Evolutionary conservation across 305 asterid species (phyloP).

Genomic region (Caryopteris hybrid): DNA sequence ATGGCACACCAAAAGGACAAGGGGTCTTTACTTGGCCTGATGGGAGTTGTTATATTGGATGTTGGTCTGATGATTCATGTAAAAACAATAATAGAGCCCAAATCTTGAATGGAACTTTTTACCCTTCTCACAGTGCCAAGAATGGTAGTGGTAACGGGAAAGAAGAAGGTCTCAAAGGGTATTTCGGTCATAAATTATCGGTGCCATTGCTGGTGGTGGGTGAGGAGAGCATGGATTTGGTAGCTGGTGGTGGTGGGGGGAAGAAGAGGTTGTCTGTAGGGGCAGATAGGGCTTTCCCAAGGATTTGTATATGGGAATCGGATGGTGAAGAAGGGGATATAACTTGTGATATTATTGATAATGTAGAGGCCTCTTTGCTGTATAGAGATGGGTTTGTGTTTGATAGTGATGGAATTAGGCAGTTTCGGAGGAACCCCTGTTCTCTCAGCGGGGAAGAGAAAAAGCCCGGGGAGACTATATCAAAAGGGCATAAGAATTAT

Average conservation of each 20-base stretch:
- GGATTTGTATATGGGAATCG: constrained; percentile 95
- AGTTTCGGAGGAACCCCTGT: constrained; percentile 72
- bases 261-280: constrained; percentile 51
- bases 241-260: constrained; percentile 32
- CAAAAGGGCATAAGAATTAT: constrained; percentile 87
- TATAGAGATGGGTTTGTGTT: constrained; percentile 55
- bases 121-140: constrained; percentile 45
- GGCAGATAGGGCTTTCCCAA: constrained; percentile 60
- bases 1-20: constrained; percentile 67
- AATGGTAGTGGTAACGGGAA: constrained; percentile 13
- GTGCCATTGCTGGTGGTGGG: constrained; percentile 58
- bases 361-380: constrained; percentile 72
- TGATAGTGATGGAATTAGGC: constrained; percentile 54
- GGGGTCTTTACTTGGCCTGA: constrained; percentile 91
- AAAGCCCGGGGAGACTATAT: constrained; percentile 80
- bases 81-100: constrained; percentile 24
- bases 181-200: constrained; percentile 41
- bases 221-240: constrained; percentile 39
- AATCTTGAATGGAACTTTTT: constrained; percentile 65
- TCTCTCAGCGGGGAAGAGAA: constrained; percentile 58
- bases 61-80: constrained; percentile 30
- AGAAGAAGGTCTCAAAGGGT: constrained; percentile 28
- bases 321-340: constrained; percentile 97
- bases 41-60: constrained; percentile 56
- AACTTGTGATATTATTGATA: constrained; percentile 89